phyloP scores from a whole-genome alignment of 352 stramenopile species.

The Globisporangium camurandrum region DNA sequence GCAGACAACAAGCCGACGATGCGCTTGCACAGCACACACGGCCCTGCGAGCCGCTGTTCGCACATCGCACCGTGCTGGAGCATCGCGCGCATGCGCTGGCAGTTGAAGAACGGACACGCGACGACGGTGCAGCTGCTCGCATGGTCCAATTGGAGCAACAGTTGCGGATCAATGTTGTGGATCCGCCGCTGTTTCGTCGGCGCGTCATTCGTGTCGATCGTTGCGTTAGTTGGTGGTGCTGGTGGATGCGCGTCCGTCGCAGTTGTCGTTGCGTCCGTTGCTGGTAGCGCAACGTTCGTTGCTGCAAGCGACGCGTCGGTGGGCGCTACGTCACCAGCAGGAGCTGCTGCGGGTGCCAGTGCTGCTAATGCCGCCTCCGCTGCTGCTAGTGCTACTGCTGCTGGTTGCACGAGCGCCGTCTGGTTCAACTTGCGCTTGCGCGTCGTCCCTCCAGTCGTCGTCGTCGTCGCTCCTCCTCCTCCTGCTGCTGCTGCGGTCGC shows the following conservation, averaged over 20 bases:
- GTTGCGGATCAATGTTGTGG: conserved; percentile 83
- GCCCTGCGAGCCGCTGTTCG: conserved; percentile 69
- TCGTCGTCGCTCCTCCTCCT: no score
- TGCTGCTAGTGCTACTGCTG: conserved; percentile 1
- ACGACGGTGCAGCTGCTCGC: conserved; percentile 60
- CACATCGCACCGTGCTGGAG: conserved; percentile 85
- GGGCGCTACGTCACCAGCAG: background rate
- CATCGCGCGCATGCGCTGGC: conserved; percentile 83
- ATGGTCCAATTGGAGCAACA: conserved; percentile 81
- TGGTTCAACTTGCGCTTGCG: conserved; percentile 71
- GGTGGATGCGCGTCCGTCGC: background rate
- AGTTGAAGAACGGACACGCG: conserved; percentile 82
- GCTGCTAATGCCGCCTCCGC: background rate
- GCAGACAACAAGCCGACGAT: conserved; percentile 80
- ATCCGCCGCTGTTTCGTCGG: conserved; percentile 88
- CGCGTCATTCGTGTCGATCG: conserved; percentile 50
- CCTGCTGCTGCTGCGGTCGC: conserved; percentile 17
- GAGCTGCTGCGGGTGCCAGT: background rate
- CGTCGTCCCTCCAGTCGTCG: no score
- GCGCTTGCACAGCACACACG: conserved; percentile 80
- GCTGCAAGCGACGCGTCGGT: background rate
- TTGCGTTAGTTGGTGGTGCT: conserved; percentile 1
- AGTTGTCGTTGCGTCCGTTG: background rate
- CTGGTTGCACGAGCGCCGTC: conserved; percentile 20
- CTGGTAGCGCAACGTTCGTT: background rate